Percentiles rank a stretch among this genome's conserved stretches.
These are phyloP conservation scores for Pestalotiopsis sp. DNA, from an alignment of 2,329 filamentous ascomycete genomes.

Conservation along the genomic window DNA sequence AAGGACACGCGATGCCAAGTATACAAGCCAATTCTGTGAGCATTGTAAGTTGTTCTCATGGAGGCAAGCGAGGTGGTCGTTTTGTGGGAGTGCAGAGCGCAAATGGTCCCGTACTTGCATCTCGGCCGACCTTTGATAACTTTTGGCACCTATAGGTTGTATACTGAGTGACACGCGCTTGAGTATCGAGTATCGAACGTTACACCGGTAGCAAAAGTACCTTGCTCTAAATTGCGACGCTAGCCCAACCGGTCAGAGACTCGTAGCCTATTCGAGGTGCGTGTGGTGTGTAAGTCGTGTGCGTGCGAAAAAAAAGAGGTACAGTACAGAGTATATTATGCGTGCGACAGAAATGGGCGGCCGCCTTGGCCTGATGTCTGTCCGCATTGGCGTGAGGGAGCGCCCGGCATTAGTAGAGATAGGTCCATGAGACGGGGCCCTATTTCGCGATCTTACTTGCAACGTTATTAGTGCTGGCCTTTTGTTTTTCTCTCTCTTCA, in stretches of 20 bases:
- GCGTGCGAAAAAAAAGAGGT: neutral
- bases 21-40: neutral
- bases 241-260: constrained; percentile 9
- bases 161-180: neutral
- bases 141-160: neutral
- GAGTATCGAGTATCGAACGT: neutral
- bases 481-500: neutral
- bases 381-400: neutral
- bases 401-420: neutral
- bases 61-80: neutral
- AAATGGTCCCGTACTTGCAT: neutral
- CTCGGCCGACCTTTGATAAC: neutral
- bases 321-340: neutral
- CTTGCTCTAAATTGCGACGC: constrained; percentile 5
- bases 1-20: neutral
- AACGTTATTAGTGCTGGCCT: neutral
- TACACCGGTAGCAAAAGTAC: constrained; percentile 10
- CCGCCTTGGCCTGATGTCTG: neutral
- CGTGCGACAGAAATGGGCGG: neutral
- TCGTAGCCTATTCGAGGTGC: neutral
- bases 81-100: neutral
- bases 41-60: neutral
- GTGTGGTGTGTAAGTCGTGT: neutral
- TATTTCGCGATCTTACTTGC: neutral
- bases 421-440: neutral